phyloP scores from a whole-genome alignment of 257 asterid genomes.

The Jacaranda copaia region DNA sequence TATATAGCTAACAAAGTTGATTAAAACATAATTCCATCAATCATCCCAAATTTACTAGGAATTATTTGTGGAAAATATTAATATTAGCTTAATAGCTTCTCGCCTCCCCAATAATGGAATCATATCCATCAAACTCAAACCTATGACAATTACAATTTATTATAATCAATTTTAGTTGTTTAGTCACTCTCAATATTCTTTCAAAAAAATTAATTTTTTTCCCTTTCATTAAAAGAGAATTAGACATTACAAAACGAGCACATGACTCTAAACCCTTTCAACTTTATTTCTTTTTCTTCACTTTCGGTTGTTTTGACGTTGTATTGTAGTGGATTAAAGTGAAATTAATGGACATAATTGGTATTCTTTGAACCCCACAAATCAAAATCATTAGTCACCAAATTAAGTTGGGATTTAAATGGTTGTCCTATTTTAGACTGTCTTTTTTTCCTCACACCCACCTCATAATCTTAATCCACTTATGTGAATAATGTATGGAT shows the following conservation, averaged over 20 bases:
- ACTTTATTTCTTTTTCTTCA: slow-evolving; percentile 33
- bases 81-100: background rate
- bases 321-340: slow-evolving; percentile 27
- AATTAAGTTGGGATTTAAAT: slow-evolving; percentile 24
- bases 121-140: background rate
- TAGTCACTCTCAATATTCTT: slow-evolving; percentile 27
- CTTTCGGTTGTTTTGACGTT: slow-evolving; percentile 37
- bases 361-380: slow-evolving; percentile 43
- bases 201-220: too few species aligned
- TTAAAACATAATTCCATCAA: too few species aligned
- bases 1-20: too few species aligned
- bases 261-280: slow-evolving; percentile 1
- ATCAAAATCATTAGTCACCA: slow-evolving; percentile 41
- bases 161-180: background rate
- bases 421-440: slow-evolving; percentile 29
- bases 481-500: slow-evolving; percentile 23
- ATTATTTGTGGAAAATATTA: background rate
- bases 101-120: background rate
- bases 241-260: background rate
- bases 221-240: background rate
- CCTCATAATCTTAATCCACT: too few species aligned
- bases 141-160: background rate
- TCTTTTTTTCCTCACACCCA: too few species aligned
- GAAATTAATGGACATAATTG: slow-evolving; percentile 20
- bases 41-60: too few species aligned